These are phyloP conservation scores for Elsinoe perseae DNA, from an alignment of 2,329 filamentous ascomycete genomes.

Conservation along the genomic window DNA sequence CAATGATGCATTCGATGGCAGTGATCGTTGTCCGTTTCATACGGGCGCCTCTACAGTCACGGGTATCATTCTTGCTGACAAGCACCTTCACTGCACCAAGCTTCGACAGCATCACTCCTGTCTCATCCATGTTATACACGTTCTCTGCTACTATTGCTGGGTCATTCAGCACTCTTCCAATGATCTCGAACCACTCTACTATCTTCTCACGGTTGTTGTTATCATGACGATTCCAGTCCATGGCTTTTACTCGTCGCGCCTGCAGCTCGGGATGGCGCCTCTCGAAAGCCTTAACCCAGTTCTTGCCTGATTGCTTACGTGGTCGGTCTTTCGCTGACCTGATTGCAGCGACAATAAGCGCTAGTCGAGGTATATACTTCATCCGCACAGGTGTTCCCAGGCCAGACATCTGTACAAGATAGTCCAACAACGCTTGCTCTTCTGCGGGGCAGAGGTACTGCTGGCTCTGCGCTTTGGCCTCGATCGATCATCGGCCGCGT, in stretches of 20 bases:
- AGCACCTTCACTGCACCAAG: no score
- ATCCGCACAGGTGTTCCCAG: slow-evolving; percentile 21
- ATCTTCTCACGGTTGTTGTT: background rate
- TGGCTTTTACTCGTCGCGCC: background rate
- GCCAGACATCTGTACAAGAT: slow-evolving; percentile 20
- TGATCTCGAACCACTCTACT: background rate
- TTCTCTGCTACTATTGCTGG: background rate
- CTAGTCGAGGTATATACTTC: slow-evolving; percentile 22
- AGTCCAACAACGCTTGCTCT: slow-evolving; percentile 25
- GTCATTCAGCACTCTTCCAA: background rate
- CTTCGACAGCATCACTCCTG: background rate
- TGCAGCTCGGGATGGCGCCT: background rate
- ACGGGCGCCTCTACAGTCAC: no score
- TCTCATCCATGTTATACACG: no score
- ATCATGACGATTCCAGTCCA: background rate
- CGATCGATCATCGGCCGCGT: slow-evolving; percentile 25
- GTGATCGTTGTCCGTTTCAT: slow-evolving; percentile 26
- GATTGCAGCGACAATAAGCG: slow-evolving; percentile 18
- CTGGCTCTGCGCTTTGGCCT: slow-evolving; percentile 26
- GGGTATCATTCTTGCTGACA: no score
- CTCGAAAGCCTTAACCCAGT: background rate
- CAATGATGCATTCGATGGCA: slow-evolving; percentile 25
- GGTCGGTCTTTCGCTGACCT: slow-evolving; percentile 14
- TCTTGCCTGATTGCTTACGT: background rate
- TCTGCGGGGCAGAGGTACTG: slow-evolving; percentile 26